phyloP scores from a whole-genome alignment of 345 rosid species.

The Eucalyptus brandiana region DNA sequence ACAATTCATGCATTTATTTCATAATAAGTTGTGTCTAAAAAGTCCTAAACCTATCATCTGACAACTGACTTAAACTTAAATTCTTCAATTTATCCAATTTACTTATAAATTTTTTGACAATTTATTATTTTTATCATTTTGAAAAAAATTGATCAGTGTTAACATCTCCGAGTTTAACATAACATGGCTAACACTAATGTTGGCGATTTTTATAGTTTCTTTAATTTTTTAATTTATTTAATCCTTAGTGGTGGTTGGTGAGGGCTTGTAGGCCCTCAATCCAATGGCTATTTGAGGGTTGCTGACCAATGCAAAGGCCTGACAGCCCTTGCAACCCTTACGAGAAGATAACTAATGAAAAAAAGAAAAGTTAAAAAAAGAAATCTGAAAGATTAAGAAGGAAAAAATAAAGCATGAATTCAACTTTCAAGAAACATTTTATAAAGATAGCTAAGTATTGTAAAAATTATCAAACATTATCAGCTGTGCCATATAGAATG shows the following conservation, averaged over 20 bases:
- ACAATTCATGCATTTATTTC: background rate
- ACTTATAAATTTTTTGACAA: too few species aligned
- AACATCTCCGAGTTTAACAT: background rate
- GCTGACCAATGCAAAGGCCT: fast-evolving
- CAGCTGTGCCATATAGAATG: fast-evolving
- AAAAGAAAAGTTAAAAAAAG: too few species aligned
- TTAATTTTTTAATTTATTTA: too few species aligned
- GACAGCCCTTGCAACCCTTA: background rate
- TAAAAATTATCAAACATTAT: background rate
- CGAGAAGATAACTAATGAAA: background rate
- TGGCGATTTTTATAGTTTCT: fast-evolving
- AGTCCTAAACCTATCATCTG: background rate
- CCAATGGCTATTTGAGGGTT: background rate
- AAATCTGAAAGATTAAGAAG: too few species aligned
- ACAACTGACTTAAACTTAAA: too few species aligned
- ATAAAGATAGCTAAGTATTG: too few species aligned
- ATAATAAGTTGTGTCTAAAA: too few species aligned
- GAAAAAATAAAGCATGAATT: too few species aligned
- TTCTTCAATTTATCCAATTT: too few species aligned
- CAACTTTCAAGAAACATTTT: too few species aligned
- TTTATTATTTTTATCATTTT: too few species aligned
- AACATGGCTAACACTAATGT: fast-evolving
- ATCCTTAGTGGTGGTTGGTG: background rate
- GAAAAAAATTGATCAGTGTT: too few species aligned
- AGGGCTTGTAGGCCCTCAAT: background rate